Evolutionary conservation across 495 filamentous ascomycete genomes (phyloP).

Genomic region (Parathielavia hyrcaniae): DNA sequence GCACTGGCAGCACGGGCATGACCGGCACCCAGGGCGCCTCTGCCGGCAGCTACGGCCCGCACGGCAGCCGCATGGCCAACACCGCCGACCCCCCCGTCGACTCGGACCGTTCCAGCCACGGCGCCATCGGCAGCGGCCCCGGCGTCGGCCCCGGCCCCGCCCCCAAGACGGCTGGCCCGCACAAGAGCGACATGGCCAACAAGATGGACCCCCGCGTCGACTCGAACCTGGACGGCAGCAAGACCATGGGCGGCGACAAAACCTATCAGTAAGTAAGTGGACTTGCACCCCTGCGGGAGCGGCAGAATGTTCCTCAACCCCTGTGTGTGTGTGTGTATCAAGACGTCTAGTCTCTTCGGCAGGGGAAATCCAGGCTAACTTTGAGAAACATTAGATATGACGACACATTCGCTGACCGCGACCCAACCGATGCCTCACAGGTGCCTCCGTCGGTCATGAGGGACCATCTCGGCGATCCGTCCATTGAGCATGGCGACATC

Average conservation of each 20-base stretch:
- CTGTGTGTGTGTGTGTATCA: too few relatives aligned
- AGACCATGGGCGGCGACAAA: constrained; percentile 42
- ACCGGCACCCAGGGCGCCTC: constrained; percentile 28
- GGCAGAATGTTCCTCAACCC: too few relatives aligned
- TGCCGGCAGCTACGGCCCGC: constrained; percentile 38
- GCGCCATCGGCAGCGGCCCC: constrained; percentile 27
- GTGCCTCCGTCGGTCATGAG: constrained; percentile 43
- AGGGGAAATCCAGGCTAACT: neutral
- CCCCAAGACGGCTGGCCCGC: constrained; percentile 46
- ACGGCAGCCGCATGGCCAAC: constrained; percentile 50
- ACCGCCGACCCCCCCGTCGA: constrained; percentile 35
- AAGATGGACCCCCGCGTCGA: constrained; percentile 52
- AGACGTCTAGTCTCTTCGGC: neutral
- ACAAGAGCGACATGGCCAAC: constrained; percentile 48
- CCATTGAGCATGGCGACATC: constrained; percentile 35
- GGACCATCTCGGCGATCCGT: constrained; percentile 35
- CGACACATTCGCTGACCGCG: constrained; percentile 18
- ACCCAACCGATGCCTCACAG: constrained; percentile 44
- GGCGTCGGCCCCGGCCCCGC: constrained; percentile 37
- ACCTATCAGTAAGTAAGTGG: constrained; percentile 45
- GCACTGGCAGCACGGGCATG: constrained; percentile 27
- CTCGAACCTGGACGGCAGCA: constrained; percentile 42
- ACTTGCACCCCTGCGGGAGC: neutral
- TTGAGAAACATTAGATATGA: constrained; percentile 3
- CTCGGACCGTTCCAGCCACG: constrained; percentile 22